phyloP scores from a whole-genome alignment of 1,284 basidiomycete genomes.

The Rhizoctonia solani region DNA sequence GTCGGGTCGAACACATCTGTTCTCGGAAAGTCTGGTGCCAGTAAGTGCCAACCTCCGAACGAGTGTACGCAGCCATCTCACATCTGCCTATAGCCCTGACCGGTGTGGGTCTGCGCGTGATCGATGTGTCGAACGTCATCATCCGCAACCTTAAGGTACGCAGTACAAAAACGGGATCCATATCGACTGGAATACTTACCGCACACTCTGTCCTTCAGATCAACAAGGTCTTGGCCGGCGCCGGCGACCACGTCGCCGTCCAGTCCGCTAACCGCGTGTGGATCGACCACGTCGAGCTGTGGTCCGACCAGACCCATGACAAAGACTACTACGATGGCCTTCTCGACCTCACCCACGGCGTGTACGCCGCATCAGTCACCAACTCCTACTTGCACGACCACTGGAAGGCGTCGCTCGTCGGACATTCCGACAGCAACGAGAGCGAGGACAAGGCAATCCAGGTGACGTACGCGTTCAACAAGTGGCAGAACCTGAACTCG shows the following conservation, averaged over 20 bases:
- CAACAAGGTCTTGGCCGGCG: slow-evolving; percentile 53
- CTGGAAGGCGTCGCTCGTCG: slow-evolving; percentile 52
- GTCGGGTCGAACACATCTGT: slow-evolving; percentile 48
- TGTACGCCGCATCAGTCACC: slow-evolving; percentile 47
- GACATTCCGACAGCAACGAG: too few relatives aligned
- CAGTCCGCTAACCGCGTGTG: slow-evolving; percentile 53
- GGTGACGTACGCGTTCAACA: slow-evolving; percentile 30
- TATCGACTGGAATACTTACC: not conserved
- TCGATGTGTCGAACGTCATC: slow-evolving; percentile 47
- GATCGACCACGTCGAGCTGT: slow-evolving; percentile 52
- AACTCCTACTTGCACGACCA: slow-evolving; percentile 51
- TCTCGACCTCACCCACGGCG: slow-evolving; percentile 46
- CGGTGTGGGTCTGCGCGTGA: slow-evolving; percentile 52
- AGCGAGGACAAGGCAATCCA: slow-evolving; percentile 36
- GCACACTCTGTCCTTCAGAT: slow-evolving; percentile 42
- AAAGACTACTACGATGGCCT: slow-evolving; percentile 44
- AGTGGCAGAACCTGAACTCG: slow-evolving; percentile 42
- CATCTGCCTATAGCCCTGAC: slow-evolving; percentile 41
- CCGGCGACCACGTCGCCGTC: slow-evolving; percentile 48
- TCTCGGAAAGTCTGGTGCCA: slow-evolving; percentile 45
- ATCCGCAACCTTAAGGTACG: slow-evolving; percentile 57
- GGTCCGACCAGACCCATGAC: slow-evolving; percentile 50
- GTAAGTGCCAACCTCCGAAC: not conserved
- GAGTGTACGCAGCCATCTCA: not conserved
- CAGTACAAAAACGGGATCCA: slow-evolving; percentile 46